These are phyloP conservation scores for Trichoderma hamatum DNA, from an alignment of 2,329 filamentous ascomycete genomes.

Conservation along the genomic window DNA sequence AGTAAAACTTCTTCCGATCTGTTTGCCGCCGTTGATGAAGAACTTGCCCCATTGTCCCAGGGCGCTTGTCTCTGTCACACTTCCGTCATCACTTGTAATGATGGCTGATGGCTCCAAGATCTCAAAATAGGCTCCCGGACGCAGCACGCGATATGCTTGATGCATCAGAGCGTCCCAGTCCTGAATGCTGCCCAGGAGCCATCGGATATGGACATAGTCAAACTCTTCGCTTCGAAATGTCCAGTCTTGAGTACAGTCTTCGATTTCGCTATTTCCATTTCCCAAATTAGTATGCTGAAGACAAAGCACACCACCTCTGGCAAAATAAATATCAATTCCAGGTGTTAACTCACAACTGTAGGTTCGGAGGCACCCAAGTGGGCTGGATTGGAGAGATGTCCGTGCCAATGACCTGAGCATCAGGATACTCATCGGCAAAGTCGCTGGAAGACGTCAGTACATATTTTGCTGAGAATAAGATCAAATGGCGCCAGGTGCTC, in stretches of 20 bases:
- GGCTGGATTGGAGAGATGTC: slow-evolving; percentile 62
- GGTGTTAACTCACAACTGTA: slow-evolving; percentile 21
- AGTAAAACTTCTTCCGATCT: slow-evolving; percentile 38
- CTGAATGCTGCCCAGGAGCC: slow-evolving; percentile 58
- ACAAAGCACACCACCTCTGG: slow-evolving; percentile 37
- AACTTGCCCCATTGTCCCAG: slow-evolving; percentile 35
- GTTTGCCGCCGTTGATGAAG: slow-evolving; percentile 36
- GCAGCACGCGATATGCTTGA: slow-evolving; percentile 55
- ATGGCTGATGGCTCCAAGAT: slow-evolving; percentile 37
- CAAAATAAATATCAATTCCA: background rate
- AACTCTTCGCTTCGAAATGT: slow-evolving; percentile 44
- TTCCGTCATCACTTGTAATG: slow-evolving; percentile 37
- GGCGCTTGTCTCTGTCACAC: slow-evolving; percentile 35
- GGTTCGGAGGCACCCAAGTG: slow-evolving; percentile 45
- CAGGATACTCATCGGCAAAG: slow-evolving; percentile 47
- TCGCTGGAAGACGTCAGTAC: slow-evolving; percentile 55
- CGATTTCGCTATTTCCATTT: slow-evolving; percentile 35
- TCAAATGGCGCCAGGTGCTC: slow-evolving; percentile 20
- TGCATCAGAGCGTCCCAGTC: slow-evolving; percentile 59
- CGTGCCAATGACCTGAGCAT: slow-evolving; percentile 51
- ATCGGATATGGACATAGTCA: slow-evolving; percentile 63
- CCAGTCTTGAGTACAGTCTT: slow-evolving; percentile 39
- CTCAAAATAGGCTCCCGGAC: slow-evolving; percentile 56
- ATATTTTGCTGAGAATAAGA: slow-evolving; percentile 45
- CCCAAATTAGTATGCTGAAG: background rate